Evolutionary conservation across 306 rosid genomes (phyloP).

Genomic region (Senna siamea): DNA sequence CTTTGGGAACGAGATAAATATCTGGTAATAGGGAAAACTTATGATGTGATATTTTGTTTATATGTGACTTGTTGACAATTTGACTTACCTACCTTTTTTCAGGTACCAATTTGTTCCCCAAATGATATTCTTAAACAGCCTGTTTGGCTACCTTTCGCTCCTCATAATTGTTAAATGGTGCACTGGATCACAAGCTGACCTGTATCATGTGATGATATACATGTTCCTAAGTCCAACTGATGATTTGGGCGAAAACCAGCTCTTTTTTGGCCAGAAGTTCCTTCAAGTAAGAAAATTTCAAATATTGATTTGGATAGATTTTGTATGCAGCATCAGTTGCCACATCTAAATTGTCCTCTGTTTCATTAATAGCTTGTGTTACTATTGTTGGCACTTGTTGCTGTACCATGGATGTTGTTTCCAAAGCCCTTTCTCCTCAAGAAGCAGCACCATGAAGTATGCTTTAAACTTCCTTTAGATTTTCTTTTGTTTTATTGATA

Average conservation of each 20-base stretch:
- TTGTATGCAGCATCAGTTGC: constrained; percentile 27
- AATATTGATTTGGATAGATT: constrained; percentile 31
- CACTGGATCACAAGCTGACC: constrained; percentile 86
- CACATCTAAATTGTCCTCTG: constrained; percentile 25
- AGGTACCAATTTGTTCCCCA: constrained; percentile 96
- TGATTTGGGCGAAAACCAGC: constrained; percentile 87
- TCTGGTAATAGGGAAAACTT: constrained; percentile 52
- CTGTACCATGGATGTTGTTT: constrained; percentile 98
- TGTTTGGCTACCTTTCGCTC: constrained; percentile 88
- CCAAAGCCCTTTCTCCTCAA: constrained; percentile 92
- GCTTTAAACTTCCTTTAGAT: constrained; percentile 6
- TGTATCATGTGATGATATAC: constrained; percentile 96
- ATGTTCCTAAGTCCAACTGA: constrained; percentile 94
- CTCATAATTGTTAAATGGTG: constrained; percentile 87
- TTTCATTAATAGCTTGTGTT: constrained; percentile 56
- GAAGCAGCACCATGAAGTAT: constrained; percentile 83
- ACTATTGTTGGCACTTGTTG: constrained; percentile 76
- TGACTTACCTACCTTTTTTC: constrained; percentile 42
- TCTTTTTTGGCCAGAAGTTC: constrained; percentile 85
- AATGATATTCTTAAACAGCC: constrained; percentile 82
- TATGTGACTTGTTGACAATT: constrained; percentile 13
- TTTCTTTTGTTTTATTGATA: neutral
- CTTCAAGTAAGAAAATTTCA: constrained; percentile 68
- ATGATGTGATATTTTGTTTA: constrained; percentile 2
- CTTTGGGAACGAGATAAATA: constrained; percentile 62